Base-by-base conservation (phyloP, 352 stramenopile species). In the Pythium insidiosum region DNA sequence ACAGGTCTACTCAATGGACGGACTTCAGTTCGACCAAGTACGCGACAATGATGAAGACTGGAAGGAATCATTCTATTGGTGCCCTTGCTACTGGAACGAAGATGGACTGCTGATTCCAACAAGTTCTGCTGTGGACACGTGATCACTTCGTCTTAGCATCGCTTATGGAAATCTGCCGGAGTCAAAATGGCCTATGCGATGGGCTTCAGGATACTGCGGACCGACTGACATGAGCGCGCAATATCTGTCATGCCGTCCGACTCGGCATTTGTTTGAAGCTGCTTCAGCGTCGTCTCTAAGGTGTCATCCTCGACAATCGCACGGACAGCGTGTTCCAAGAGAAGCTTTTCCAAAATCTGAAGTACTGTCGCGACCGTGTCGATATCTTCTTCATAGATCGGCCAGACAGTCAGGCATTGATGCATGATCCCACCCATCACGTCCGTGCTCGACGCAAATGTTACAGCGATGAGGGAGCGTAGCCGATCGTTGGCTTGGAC, bases 341-440 rank as follows among this genome's bases (percentile, higher is more conserved):
- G 50, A 0, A 85, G 50, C 1, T 47, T 34, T 11, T 62, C 44
- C 10, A 85, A 38, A 13, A 85, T 44, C 25, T 80, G 54, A 10
- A 85, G 51, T 11, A 66, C 70, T 15, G 79, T 48, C 29, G 80
- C 44, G 5, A 79, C 63, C n/a, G 66, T 47, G 33, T 85, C 72
- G 2, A 79, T 45, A 41, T 85, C 72, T 23, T 85, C 72, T 48
- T 85, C 72, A 42, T 75, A 85, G 19, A 85, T 43, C 4, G 72
- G 72, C 72, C 72, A 85, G 23, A 59, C 58, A 37, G 62, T 47
- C 12, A 85, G 55, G 30, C 63, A 59, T 21, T 73, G 56, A 31
- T 73, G 65, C 18, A 82, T 52, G 12, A 63, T 66, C 22, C 68
- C 55, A 2, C 53, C 66, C 16, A 85, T 47, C 1, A 52, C 57